Conservation (phyloP, 2,329 filamentous ascomycete species). For the Colletotrichum eleusines region DNA sequence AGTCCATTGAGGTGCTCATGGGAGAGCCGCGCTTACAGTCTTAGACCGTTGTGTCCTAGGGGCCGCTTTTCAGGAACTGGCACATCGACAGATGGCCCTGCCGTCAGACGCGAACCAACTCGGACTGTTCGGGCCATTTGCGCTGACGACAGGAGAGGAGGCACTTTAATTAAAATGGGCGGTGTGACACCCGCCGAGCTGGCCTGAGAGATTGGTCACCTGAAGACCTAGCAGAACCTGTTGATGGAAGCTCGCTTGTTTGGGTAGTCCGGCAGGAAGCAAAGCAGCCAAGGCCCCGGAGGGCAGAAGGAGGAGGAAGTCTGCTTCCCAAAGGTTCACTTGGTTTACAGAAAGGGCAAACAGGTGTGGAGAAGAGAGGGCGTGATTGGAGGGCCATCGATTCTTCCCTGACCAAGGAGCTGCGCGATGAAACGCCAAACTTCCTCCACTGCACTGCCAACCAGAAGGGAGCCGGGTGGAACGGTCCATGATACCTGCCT, state of each 20-base stretch:
- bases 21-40: background rate
- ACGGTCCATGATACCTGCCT: background rate
- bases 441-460: slow-evolving; percentile 10
- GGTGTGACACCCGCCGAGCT: background rate
- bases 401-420: slow-evolving; percentile 24
- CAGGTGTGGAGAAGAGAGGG: slow-evolving; percentile 18
- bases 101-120: background rate
- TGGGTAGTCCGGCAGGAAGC: background rate
- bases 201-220: background rate
- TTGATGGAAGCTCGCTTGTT: slow-evolving; percentile 1
- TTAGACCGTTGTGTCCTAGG: background rate
- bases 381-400: slow-evolving; percentile 33
- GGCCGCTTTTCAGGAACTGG: background rate
- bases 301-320: too few relatives aligned
- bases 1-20: too few relatives aligned
- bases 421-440: slow-evolving; percentile 38
- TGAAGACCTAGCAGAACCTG: background rate
- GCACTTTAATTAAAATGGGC: slow-evolving; percentile 1
- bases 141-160: background rate
- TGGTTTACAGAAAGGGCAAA: slow-evolving; percentile 19
- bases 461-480: background rate
- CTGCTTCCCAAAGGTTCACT: background rate
- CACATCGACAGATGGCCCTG: background rate
- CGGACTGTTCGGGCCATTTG: slow-evolving; percentile 1
- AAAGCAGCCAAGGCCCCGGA: background rate